Evolutionary conservation across 2,329 filamentous ascomycete genomes (phyloP).

Genomic region (Colletotrichum graminicola): DNA sequence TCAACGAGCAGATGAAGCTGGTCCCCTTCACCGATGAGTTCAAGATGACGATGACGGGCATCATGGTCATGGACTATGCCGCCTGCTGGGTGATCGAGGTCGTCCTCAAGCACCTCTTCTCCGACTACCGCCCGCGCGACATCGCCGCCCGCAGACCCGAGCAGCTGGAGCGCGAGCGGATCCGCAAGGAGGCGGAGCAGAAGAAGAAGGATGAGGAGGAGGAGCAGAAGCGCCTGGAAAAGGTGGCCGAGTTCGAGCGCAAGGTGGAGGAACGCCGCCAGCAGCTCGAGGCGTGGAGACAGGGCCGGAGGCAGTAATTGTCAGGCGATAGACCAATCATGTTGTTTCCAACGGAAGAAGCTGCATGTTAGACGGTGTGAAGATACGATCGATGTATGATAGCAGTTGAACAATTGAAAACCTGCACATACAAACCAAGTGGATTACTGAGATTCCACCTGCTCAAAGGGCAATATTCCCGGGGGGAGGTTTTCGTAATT

Average conservation of each 20-base stretch:
- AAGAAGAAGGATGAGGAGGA: slow-evolving; percentile 62
- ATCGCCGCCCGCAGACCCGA: slow-evolving; percentile 90
- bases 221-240: slow-evolving; percentile 65
- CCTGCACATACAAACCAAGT: slow-evolving; percentile 4
- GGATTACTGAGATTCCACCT: neutral
- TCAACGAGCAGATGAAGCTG: slow-evolving; percentile 92
- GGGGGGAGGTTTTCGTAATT: too few species aligned
- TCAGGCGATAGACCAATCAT: slow-evolving; percentile 19
- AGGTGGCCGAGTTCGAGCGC: slow-evolving; percentile 71
- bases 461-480: neutral
- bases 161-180: slow-evolving; percentile 82
- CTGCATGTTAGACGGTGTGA: neutral
- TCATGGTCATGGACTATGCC: slow-evolving; percentile 90
- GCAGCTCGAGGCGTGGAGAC: slow-evolving; percentile 62
- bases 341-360: neutral
- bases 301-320: slow-evolving; percentile 49
- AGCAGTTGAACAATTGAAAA: neutral
- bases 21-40: slow-evolving; percentile 92
- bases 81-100: slow-evolving; percentile 92
- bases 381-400: slow-evolving; percentile 18
- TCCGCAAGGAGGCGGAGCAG: slow-evolving; percentile 73
- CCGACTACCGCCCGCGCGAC: slow-evolving; percentile 92
- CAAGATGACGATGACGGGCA: slow-evolving; percentile 83
- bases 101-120: slow-evolving; percentile 85
- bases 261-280: slow-evolving; percentile 65